Evolutionary conservation across 164 flowering plant genomes (phyloP).

Genomic region (Vitis rupestris): DNA sequence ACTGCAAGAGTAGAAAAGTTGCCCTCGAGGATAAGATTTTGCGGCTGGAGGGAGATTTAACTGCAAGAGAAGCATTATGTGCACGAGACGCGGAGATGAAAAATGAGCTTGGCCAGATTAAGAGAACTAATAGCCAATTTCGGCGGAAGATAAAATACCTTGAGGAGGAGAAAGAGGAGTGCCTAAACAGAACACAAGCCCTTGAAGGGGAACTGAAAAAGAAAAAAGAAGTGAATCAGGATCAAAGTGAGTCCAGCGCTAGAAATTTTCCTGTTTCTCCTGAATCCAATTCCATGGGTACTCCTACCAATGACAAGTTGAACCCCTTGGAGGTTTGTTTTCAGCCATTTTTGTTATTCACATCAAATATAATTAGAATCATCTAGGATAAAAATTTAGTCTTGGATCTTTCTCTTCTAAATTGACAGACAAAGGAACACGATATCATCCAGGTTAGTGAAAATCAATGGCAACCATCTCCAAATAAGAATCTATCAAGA

Average conservation of each 20-base stretch:
- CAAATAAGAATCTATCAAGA: background rate
- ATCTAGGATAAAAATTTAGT: background rate
- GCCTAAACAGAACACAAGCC: conserved; percentile 32
- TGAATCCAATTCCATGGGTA: conserved; percentile 10
- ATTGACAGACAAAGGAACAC: background rate
- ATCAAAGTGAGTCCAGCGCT: conserved; percentile 10
- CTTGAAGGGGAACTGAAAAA: conserved; percentile 43
- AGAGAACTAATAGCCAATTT: conserved; percentile 51
- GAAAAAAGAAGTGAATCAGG: conserved; percentile 28
- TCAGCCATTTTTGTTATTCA: background rate
- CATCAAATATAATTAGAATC: background rate
- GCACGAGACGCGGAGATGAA: conserved; percentile 58
- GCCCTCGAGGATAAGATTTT: conserved; percentile 65
- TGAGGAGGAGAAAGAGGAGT: conserved; percentile 53
- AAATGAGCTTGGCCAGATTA: conserved; percentile 55
- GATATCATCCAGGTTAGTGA: background rate
- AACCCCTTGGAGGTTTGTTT: conserved; percentile 27
- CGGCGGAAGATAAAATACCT: conserved; percentile 48
- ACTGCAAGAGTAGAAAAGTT: conserved; percentile 38
- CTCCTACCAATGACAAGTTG: conserved; percentile 5
- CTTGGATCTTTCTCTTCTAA: background rate
- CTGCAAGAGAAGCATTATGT: conserved; percentile 55
- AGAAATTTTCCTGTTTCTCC: conserved; percentile 6
- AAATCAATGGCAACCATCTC: too few relatives aligned
- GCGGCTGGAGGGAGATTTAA: conserved; percentile 59